A percentile compares a stretch with the other conserved stretches of the same genome.
phyloP scores from a whole-genome alignment of 257 asterid species.

The Petunia secreta region DNA sequence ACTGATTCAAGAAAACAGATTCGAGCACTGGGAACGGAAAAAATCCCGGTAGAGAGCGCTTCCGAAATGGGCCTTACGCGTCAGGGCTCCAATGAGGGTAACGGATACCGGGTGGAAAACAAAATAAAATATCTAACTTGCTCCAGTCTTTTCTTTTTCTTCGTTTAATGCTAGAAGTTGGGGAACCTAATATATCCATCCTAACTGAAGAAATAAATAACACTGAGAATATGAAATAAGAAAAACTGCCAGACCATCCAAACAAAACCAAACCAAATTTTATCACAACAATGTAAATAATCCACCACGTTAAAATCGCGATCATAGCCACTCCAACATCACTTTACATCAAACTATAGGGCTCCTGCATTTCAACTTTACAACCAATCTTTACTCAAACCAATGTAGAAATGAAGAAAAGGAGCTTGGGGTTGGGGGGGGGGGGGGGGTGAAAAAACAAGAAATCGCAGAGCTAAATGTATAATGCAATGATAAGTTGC shows the following conservation, averaged over 20 bases:
- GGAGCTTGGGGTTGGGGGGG: background rate
- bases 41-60: too few species aligned
- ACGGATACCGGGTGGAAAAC: too few species aligned
- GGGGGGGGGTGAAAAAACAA: background rate
- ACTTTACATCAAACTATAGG: constrained; percentile 22
- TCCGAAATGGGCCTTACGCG: too few species aligned
- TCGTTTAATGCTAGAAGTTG: background rate
- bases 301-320: constrained; percentile 8
- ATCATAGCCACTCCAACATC: constrained; percentile 1
- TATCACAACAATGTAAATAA: constrained; percentile 9
- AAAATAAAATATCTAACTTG: too few species aligned
- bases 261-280: background rate
- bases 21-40: too few species aligned
- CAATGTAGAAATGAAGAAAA: constrained; percentile 2
- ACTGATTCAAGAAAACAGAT: too few species aligned
- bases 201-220: background rate
- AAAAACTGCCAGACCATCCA: background rate
- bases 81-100: too few species aligned
- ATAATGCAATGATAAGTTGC: background rate
- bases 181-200: background rate
- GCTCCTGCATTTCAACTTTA: constrained; percentile 20
- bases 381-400: constrained; percentile 26
- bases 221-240: background rate
- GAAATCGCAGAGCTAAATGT: background rate
- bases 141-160: too few species aligned